phyloP scores from a whole-genome alignment of 1,284 basidiomycete species.

The Cryptococcus jaspeensis region DNA sequence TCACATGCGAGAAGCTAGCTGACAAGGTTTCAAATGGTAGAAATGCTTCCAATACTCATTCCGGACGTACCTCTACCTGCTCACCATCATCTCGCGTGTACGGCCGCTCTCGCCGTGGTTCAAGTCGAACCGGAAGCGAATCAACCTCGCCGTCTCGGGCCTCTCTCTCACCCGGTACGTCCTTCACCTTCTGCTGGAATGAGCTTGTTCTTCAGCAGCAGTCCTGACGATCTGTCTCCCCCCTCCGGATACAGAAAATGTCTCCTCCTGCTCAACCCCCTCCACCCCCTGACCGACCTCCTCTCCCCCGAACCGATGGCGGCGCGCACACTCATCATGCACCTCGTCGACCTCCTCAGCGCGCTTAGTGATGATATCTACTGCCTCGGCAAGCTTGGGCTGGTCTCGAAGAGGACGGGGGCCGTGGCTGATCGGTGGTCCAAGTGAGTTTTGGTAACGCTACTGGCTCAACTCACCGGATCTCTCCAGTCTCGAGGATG shows the following conservation, averaged over 20 bases:
- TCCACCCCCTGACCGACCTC: constrained; percentile 42
- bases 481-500: background rate
- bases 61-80: constrained; percentile 44
- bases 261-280: constrained; percentile 44
- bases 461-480: too few relatives aligned
- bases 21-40: constrained; percentile 25
- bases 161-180: constrained; percentile 44
- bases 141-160: constrained; percentile 30
- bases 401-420: constrained; percentile 30
- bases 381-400: constrained; percentile 40
- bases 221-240: constrained; percentile 1
- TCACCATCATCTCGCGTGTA: constrained; percentile 35
- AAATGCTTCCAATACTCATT: constrained; percentile 48
- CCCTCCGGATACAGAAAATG: constrained; percentile 49
- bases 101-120: constrained; percentile 39
- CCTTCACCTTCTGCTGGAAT: too few relatives aligned
- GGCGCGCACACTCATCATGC: constrained; percentile 33
- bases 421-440: constrained; percentile 37
- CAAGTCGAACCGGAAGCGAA: constrained; percentile 33
- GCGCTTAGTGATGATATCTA: constrained; percentile 44
- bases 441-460: constrained; percentile 24
- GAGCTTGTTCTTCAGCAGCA: too few relatives aligned
- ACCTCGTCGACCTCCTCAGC: constrained; percentile 40
- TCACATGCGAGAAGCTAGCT: background rate
- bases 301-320: constrained; percentile 43